phyloP scores from a whole-genome alignment of 2,329 filamentous ascomycete species.

The Teratosphaeria gauchensis region DNA sequence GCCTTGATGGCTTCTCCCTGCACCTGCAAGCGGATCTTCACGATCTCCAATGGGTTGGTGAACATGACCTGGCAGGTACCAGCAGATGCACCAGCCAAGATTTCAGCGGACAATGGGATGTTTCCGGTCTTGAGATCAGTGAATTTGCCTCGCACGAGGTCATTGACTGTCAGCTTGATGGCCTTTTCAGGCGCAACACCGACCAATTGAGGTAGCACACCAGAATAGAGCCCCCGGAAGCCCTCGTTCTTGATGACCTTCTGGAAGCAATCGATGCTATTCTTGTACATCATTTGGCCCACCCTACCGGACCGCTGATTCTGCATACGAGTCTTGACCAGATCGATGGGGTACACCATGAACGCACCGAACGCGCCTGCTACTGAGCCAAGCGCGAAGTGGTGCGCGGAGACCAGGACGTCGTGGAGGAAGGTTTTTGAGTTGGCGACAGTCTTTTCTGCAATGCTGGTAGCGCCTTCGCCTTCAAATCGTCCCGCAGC shows the following conservation, averaged over 20 bases:
- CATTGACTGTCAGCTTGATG: slow-evolving; percentile 98
- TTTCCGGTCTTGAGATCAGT: slow-evolving; percentile 62
- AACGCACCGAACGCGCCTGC: slow-evolving; percentile 97
- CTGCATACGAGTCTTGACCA: slow-evolving; percentile 97
- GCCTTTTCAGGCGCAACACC: slow-evolving; percentile 99
- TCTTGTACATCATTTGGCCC: slow-evolving; percentile 87
- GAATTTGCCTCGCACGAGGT: slow-evolving; percentile 70
- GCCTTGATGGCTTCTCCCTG: slow-evolving; percentile 88
- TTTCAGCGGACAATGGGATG: slow-evolving; percentile 62
- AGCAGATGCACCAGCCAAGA: slow-evolving; percentile 79
- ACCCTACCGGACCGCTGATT: slow-evolving; percentile 81
- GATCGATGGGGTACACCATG: slow-evolving; percentile 98
- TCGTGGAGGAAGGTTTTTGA: slow-evolving; percentile 51
- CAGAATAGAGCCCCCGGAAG: slow-evolving; percentile 80
- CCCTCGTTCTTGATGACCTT: slow-evolving; percentile 94
- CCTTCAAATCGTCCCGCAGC: slow-evolving; percentile 26
- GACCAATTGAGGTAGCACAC: slow-evolving; percentile 87
- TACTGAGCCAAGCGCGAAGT: slow-evolving; percentile 79
- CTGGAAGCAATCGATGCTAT: slow-evolving; percentile 87
- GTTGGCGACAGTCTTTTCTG: slow-evolving; percentile 45
- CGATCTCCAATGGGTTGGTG: slow-evolving; percentile 95
- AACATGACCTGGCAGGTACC: slow-evolving; percentile 96
- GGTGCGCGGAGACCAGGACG: slow-evolving; percentile 70
- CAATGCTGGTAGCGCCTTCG: slow-evolving; percentile 37
- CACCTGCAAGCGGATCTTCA: slow-evolving; percentile 96